phyloP scores from a whole-genome alignment of 225 moss, liverwort and hornwort species.

The Lunularia cruciata region DNA sequence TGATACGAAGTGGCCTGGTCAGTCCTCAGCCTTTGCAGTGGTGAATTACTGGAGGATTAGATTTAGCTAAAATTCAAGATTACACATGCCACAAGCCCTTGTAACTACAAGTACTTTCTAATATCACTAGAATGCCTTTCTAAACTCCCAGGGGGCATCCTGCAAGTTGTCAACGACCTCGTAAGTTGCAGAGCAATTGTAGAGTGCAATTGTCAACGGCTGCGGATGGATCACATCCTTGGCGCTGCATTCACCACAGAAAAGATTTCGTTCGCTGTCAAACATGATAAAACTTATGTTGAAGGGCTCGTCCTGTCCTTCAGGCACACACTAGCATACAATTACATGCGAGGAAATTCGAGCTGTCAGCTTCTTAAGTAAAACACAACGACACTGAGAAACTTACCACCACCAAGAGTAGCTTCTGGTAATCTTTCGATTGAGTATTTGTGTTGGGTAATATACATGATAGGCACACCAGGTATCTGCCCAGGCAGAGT shows the following conservation, averaged over 20 bases:
- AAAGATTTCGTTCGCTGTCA: not conserved
- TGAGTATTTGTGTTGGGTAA: constrained; percentile 86
- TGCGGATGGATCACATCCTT: constrained; percentile 48
- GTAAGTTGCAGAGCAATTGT: too few species aligned
- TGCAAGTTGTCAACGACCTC: too few species aligned
- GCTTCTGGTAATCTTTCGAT: constrained; percentile 97
- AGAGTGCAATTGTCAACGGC: too few species aligned
- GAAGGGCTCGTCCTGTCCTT: too few species aligned
- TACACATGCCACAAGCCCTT: too few species aligned
- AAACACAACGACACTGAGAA: not conserved
- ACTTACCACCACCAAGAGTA: constrained; percentile 90
- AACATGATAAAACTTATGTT: too few species aligned
- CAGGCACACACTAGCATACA: not conserved
- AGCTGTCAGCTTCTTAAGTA: not conserved
- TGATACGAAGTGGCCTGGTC: not conserved
- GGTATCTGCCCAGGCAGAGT: constrained; percentile 61
- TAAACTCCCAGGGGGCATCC: too few species aligned
- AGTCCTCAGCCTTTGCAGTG: not conserved
- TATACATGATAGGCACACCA: constrained; percentile 98
- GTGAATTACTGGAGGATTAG: too few species aligned
- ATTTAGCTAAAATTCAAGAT: too few species aligned
- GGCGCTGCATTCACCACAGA: constrained; percentile 35
- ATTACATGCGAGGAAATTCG: not conserved
- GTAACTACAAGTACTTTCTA: too few species aligned
- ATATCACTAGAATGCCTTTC: too few species aligned